Evolutionary conservation across 192 early-diverging fungal genomes (phyloP).

Genomic region (Backusella luteola): DNA sequence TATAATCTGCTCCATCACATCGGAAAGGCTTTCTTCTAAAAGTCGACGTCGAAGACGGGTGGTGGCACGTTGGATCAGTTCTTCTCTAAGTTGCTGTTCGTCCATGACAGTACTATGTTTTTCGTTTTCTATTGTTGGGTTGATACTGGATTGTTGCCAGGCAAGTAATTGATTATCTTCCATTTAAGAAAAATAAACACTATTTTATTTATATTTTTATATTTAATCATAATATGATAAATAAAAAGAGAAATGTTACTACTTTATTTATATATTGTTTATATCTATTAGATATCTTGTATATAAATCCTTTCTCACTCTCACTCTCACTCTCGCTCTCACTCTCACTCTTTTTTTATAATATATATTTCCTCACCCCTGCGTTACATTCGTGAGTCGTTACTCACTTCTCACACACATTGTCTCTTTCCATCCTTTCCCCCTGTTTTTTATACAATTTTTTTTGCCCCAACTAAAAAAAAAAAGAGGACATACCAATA

Average conservation of each 20-base stretch:
- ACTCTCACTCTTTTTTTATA: neutral
- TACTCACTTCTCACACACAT: neutral
- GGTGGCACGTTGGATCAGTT: slow-evolving; percentile 24
- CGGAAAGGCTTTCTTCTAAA: slow-evolving; percentile 19
- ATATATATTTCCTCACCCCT: neutral
- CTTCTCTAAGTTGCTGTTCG: slow-evolving; percentile 18
- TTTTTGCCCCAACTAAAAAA: neutral
- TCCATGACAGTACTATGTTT: neutral
- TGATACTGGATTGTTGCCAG: neutral
- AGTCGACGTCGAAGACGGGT: slow-evolving; percentile 22
- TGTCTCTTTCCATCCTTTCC: neutral
- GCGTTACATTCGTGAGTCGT: neutral
- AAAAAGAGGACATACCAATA: neutral
- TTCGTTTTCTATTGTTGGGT: neutral
- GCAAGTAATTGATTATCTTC: neutral
- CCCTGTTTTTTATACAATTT: neutral
- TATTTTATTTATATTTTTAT: neutral
- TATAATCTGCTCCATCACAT: neutral
- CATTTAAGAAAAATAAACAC: slow-evolving; percentile 1
- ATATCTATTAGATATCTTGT: neutral
- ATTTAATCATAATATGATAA: neutral
- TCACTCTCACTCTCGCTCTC: neutral
- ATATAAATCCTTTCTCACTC: neutral
- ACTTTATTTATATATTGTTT: neutral
- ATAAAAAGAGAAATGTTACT: neutral